Conservation (phyloP, 2,329 filamentous ascomycete species). For the Pseudogymnoascus sp. region DNA sequence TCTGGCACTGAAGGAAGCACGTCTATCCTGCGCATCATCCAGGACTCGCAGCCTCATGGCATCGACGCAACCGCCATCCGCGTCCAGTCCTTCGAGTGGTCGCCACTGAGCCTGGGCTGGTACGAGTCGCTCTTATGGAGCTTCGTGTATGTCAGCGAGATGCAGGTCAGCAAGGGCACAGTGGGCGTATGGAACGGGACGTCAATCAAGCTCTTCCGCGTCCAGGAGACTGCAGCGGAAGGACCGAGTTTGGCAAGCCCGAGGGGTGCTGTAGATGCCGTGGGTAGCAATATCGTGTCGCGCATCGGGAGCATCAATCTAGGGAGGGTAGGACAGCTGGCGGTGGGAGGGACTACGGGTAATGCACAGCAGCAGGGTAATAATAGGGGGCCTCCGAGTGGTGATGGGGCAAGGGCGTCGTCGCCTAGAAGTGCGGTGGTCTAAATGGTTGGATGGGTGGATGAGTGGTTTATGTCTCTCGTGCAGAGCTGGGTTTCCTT, state of each 20-base stretch:
- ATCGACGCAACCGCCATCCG: slow-evolving; percentile 69
- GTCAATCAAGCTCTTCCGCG: slow-evolving; percentile 76
- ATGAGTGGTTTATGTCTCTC: not conserved
- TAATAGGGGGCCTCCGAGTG: slow-evolving; percentile 19
- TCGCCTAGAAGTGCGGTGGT: slow-evolving; percentile 1
- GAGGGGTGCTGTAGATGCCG: slow-evolving; percentile 84
- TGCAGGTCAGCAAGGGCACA: slow-evolving; percentile 77
- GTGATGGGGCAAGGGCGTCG: slow-evolving; percentile 12
- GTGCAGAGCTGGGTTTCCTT: slow-evolving; percentile 6
- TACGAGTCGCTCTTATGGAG: slow-evolving; percentile 94
- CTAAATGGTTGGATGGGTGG: not conserved
- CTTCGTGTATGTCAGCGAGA: slow-evolving; percentile 83
- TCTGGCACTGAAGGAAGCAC: slow-evolving; percentile 37
- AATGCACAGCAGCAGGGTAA: slow-evolving; percentile 19
- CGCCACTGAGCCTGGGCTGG: slow-evolving; percentile 82
- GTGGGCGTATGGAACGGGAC: slow-evolving; percentile 95
- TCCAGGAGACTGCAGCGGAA: slow-evolving; percentile 74
- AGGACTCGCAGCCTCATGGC: slow-evolving; percentile 55
- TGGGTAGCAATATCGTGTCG: slow-evolving; percentile 82
- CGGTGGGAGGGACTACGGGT: slow-evolving; percentile 24
- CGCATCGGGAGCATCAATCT: slow-evolving; percentile 67
- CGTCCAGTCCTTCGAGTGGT: slow-evolving; percentile 92
- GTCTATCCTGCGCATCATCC: slow-evolving; percentile 48
- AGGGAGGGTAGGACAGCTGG: slow-evolving; percentile 12
- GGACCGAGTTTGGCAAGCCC: slow-evolving; percentile 79